A percentile compares a stretch with the other conserved stretches of the same genome.
These are phyloP conservation scores for Musa balbisiana DNA, from an alignment of 202 grass and related monocot species.

Conservation along the genomic window DNA sequence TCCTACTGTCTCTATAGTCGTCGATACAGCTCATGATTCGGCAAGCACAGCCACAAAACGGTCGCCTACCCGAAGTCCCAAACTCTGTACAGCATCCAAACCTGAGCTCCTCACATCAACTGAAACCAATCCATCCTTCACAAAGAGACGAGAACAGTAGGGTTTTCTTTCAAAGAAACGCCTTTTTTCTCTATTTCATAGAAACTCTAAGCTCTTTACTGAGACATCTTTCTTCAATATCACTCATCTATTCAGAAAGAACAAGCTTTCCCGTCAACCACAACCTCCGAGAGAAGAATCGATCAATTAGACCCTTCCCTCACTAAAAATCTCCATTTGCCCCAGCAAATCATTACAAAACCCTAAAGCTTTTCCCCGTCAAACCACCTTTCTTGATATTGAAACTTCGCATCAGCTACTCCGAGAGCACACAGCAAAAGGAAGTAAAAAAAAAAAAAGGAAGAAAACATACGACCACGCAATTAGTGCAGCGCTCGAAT, in stretches of 20 bases:
- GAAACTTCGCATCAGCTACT: constrained; percentile 8
- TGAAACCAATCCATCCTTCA: neutral
- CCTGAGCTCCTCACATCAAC: neutral
- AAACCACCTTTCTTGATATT: neutral
- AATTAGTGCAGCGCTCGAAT: neutral
- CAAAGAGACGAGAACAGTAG: neutral
- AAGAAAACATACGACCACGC: neutral
- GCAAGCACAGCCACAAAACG: neutral
- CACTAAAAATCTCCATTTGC: neutral
- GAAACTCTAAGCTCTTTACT: neutral
- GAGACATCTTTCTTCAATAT: neutral
- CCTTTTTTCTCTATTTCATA: neutral
- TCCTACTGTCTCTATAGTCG: constrained; percentile 16
- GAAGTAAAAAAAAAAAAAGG: neutral
- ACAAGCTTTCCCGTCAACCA: neutral
- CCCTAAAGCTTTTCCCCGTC: neutral
- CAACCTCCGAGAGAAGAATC: neutral
- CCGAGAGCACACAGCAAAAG: neutral
- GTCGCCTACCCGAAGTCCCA: neutral
- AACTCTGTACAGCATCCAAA: neutral
- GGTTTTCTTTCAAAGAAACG: no score
- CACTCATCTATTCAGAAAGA: neutral
- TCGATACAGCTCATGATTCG: constrained; percentile 16
- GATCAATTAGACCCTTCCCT: neutral
- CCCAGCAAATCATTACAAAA: constrained; percentile 2